Percentiles rank a stretch among this genome's conserved stretches.
Evolutionary conservation across 768 basidiomycete species (phyloP).

Genomic region (Xerocomus spinulosus): DNA sequence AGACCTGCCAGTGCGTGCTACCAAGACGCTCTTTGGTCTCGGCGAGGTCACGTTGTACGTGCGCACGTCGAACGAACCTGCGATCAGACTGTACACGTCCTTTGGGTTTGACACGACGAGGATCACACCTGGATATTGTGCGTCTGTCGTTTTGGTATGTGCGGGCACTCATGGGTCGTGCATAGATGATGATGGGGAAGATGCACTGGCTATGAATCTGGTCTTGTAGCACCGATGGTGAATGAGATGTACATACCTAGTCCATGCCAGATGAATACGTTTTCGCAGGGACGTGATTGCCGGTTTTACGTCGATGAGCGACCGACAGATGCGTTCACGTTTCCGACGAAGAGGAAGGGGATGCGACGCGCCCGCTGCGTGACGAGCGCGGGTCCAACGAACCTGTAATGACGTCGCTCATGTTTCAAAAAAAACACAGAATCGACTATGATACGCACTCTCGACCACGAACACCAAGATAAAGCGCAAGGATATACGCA

Average conservation of each 20-base stretch:
- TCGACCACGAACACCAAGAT: too few species aligned
- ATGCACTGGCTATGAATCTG: neutral
- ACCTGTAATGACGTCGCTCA: too few species aligned
- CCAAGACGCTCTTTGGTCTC: neutral
- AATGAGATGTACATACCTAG: too few species aligned
- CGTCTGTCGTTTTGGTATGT: neutral
- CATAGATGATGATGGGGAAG: neutral
- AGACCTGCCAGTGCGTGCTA: neutral
- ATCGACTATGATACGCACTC: too few species aligned
- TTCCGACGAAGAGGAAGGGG: too few species aligned
- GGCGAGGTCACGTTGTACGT: conserved; percentile 5
- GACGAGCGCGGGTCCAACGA: too few species aligned
- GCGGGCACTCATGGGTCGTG: neutral
- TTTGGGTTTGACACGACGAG: conserved; percentile 3
- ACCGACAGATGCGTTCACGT: too few species aligned
- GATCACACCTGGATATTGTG: neutral
- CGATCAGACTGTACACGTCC: conserved; percentile 5
- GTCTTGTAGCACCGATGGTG: neutral
- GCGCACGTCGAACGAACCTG: conserved; percentile 8
- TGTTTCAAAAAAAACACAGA: too few species aligned
- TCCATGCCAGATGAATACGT: too few species aligned
- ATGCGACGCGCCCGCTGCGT: too few species aligned
- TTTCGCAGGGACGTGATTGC: neutral
- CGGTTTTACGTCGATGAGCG: too few species aligned
- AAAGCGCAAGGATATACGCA: too few species aligned